Conservation (phyloP, 805 yeast genomes). For the Yamadazyma takamatsuzukensis region DNA sequence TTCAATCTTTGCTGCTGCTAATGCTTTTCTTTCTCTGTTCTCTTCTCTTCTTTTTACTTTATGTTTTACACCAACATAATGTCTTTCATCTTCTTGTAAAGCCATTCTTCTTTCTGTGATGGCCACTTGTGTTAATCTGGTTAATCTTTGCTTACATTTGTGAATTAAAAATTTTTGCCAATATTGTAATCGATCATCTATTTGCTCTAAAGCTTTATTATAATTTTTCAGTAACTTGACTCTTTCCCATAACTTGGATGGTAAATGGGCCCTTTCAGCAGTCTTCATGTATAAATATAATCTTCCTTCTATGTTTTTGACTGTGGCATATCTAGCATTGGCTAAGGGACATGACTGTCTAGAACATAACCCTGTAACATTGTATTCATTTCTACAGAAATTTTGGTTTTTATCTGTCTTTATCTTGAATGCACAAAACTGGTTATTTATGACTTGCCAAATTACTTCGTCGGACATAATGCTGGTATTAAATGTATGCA, state of each 20-base stretch:
- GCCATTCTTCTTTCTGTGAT: conserved; percentile 93
- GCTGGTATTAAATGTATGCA: no score
- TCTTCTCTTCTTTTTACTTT: conserved; percentile 94
- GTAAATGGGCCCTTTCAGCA: conserved; percentile 95
- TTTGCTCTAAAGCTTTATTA: conserved; percentile 79
- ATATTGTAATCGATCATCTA: conserved; percentile 81
- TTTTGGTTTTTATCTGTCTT: conserved; percentile 85
- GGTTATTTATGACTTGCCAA: conserved; percentile 96
- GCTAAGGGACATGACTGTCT: conserved; percentile 97
- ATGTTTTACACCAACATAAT: conserved; percentile 86
- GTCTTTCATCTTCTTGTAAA: conserved; percentile 88
- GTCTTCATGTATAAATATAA: conserved; percentile 91
- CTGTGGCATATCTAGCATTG: conserved; percentile 86
- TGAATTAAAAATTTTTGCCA: conserved; percentile 92
- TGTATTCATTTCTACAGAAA: conserved; percentile 94
- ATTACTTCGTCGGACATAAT: conserved; percentile 73
- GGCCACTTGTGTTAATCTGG: conserved; percentile 92
- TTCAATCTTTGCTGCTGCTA: conserved; percentile 94
- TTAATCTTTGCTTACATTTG: conserved; percentile 93
- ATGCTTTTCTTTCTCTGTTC: conserved; percentile 92
- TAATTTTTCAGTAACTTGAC: conserved; percentile 87
- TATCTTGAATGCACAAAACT: conserved; percentile 91
- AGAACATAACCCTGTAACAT: conserved; percentile 90
- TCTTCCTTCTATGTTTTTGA: conserved; percentile 74
- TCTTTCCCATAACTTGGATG: conserved; percentile 92